Base-by-base conservation (phyloP, 1,139 yeast species). In the Casaregolazyma lundiana region DNA sequence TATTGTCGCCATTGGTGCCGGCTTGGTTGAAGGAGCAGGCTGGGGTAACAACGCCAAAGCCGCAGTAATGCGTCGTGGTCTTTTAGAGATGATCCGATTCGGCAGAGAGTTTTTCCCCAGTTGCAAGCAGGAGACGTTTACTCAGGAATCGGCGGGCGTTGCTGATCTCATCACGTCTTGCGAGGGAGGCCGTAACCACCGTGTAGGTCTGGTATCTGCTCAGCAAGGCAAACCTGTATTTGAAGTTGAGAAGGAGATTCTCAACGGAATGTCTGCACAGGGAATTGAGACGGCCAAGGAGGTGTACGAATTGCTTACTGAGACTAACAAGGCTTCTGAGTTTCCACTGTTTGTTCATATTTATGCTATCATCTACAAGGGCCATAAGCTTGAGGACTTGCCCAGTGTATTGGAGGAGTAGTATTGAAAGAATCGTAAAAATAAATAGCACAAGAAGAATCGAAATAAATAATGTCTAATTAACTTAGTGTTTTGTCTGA, bases 11-110 rank as follows among this genome's bases (percentile, higher is more conserved):
- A 75, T 87, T 61, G 89, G 94, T 49, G 96, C 94, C 48, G 97
- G 97, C 46, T 85, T 89, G 64, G 96, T 89, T 52, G 96, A 87
- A 69, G 97, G 97, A 58, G 77, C 84, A 52, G 96, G 95, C 49
- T 90, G 97, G 97, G 97, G 97, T 65, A 96, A 88, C 71, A 90
- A 90, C 64, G 96, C 97, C 57, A 87, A 89, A 69, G 85, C 96
- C 44, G 97, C 97, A 44, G 80, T 90, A 60, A 88, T 89, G 90
- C 81, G 97, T 72, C 81, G 94, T 57, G 97, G 97, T 43, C 69
- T 90, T 50, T 75, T 82, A 61, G 97, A 90, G 71, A 87, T 83
- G 70, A 84, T 88, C 65, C 78, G 78, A 67, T 90, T 90, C 66
- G 94, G 95, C 44, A 77, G 80, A 60, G 76, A 77, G 55, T 78